phyloP scores from a whole-genome alignment of 352 stramenopile species.

The Phytophthora uliginosa region DNA sequence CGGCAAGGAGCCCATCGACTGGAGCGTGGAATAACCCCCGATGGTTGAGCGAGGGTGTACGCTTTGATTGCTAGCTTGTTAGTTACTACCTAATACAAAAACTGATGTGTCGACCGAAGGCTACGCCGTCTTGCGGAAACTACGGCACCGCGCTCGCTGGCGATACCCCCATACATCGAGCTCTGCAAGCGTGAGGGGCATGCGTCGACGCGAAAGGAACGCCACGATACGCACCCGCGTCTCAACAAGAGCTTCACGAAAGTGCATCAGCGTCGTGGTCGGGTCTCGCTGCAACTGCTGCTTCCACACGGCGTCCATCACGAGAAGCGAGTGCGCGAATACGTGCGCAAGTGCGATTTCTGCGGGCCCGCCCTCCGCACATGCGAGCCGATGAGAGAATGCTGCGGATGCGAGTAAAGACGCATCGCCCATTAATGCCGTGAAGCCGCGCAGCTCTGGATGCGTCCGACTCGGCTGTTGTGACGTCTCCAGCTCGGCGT shows the following conservation, averaged over 20 bases:
- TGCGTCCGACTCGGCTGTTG: slow-evolving; percentile 60
- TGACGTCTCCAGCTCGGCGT: slow-evolving; percentile 66
- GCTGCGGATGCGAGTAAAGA: slow-evolving; percentile 44
- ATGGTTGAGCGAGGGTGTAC: slow-evolving; percentile 6
- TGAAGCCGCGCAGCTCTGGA: slow-evolving; percentile 67
- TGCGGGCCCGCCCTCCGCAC: slow-evolving; percentile 44
- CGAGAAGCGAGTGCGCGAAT: slow-evolving; percentile 70
- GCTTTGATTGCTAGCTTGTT: slow-evolving; percentile 11
- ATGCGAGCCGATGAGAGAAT: slow-evolving; percentile 57
- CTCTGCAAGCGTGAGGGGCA: slow-evolving; percentile 58
- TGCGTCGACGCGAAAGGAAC: slow-evolving; percentile 59
- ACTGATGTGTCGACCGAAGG: slow-evolving; percentile 13
- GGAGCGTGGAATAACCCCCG: slow-evolving; percentile 59
- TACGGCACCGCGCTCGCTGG: slow-evolving; percentile 39
- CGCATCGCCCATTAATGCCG: slow-evolving; percentile 52
- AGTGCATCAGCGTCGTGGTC: slow-evolving; percentile 69
- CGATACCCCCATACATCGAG: slow-evolving; percentile 59
- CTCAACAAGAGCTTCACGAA: slow-evolving; percentile 65
- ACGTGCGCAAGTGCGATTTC: slow-evolving; percentile 68
- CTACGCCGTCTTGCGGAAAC: slow-evolving; percentile 28
- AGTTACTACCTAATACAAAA: slow-evolving; percentile 35
- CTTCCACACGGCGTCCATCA: slow-evolving; percentile 70
- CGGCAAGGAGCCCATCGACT: slow-evolving; percentile 88
- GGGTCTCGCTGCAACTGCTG: slow-evolving; percentile 60
- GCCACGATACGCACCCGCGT: slow-evolving; percentile 55